Percentiles rank a stretch among this genome's conserved stretches.
phyloP scores from a whole-genome alignment of 2,329 filamentous ascomycete species.

The Berkeleyomyces basicola region DNA sequence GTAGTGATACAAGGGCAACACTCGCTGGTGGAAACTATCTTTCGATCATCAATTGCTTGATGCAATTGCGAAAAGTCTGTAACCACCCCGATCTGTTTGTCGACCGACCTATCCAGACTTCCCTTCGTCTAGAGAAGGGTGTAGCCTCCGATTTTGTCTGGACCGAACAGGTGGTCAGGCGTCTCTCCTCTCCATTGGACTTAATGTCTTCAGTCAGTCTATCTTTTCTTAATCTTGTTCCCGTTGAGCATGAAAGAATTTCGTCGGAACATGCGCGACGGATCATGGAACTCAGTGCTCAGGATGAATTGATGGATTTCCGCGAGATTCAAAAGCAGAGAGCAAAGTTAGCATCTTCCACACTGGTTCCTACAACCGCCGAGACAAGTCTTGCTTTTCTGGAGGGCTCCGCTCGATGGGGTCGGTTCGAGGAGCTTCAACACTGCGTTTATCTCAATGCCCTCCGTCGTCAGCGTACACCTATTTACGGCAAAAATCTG shows the following conservation, averaged over 20 bases:
- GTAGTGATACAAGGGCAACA: constrained; percentile 76
- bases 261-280: constrained; percentile 31
- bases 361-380: constrained; percentile 49
- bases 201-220: constrained; percentile 48
- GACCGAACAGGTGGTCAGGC: constrained; percentile 54
- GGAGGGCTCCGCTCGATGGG: constrained; percentile 53
- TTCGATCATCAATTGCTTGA: constrained; percentile 94
- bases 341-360: constrained; percentile 35
- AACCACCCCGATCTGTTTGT: constrained; percentile 97
- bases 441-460: constrained; percentile 68
- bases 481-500: constrained; percentile 67
- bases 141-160: constrained; percentile 28
- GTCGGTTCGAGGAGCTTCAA: constrained; percentile 60
- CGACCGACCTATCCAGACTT: constrained; percentile 89
- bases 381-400: constrained; percentile 55
- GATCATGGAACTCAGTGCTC: constrained; percentile 5
- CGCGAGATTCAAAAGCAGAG: constrained; percentile 4
- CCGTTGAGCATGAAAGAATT: constrained; percentile 26
- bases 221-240: constrained; percentile 63
- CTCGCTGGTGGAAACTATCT: constrained; percentile 87
- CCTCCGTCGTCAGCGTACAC: constrained; percentile 60
- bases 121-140: constrained; percentile 77
- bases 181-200: constrained; percentile 28
- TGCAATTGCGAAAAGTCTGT: constrained; percentile 95
- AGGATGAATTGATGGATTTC: neutral